Conservation (phyloP, 495 filamentous ascomycete species). For the Aspergillus bertholletiae region DNA sequence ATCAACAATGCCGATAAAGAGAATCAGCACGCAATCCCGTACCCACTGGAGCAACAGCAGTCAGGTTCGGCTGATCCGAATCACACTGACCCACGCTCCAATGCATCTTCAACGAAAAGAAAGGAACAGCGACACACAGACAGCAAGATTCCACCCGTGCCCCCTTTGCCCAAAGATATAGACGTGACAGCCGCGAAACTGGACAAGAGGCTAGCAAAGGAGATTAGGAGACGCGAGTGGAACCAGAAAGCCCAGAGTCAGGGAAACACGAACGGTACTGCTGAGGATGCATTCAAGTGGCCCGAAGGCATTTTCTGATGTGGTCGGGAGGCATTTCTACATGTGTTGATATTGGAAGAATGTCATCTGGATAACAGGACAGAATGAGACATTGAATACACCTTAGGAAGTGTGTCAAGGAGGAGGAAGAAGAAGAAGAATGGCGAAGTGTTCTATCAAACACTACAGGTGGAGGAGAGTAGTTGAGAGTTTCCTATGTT, state of each 20-base stretch:
- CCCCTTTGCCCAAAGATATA: slow-evolving; percentile 41
- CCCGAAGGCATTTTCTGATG: slow-evolving; percentile 47
- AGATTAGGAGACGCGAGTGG: slow-evolving; percentile 26
- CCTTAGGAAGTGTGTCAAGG: background rate
- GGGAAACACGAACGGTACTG: background rate
- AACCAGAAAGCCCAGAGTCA: background rate
- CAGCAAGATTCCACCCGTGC: slow-evolving; percentile 40
- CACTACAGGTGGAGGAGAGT: no score
- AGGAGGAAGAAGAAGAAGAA: background rate
- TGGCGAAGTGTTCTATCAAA: no score
- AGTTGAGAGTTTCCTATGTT: slow-evolving; percentile 2
- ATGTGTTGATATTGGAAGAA: no score
- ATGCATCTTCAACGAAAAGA: slow-evolving; percentile 18
- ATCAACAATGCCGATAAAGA: slow-evolving; percentile 12
- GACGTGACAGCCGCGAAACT: slow-evolving; percentile 32
- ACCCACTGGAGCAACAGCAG: background rate
- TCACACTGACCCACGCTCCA: slow-evolving; percentile 6
- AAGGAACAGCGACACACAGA: slow-evolving; percentile 16
- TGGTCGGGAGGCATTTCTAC: background rate
- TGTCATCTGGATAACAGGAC: background rate
- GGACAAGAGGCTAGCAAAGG: slow-evolving; percentile 20
- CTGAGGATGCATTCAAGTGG: slow-evolving; percentile 32
- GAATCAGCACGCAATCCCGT: slow-evolving; percentile 3
- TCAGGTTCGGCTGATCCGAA: background rate
- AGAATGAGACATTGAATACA: background rate